A percentile compares a stretch with the other conserved stretches of the same genome.
Evolutionary conservation across 139 green algal species (phyloP).

Genomic region (Picochlorum sp.): DNA sequence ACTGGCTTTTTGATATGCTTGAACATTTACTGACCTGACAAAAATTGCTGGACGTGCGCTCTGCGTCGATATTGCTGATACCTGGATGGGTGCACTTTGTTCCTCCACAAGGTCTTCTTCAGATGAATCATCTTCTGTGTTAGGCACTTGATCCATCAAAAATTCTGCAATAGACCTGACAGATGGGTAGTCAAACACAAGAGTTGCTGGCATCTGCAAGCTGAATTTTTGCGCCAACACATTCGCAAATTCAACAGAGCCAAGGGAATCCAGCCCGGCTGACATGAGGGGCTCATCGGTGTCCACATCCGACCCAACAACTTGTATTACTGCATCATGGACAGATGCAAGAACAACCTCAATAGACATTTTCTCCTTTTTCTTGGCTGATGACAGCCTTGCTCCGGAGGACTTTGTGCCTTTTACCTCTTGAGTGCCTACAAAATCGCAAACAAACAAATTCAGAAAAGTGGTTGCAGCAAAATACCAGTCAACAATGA

Average conservation of each 20-base stretch:
- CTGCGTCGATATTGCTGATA: too few species aligned
- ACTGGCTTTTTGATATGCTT: not conserved
- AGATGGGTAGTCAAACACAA: constrained; percentile 66
- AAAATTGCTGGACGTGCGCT: too few species aligned
- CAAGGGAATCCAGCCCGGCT: constrained; percentile 53
- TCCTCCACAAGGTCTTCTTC: not conserved
- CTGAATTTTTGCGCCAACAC: constrained; percentile 46
- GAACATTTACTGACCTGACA: not conserved
- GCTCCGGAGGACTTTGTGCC: not conserved
- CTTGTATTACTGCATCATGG: constrained; percentile 22
- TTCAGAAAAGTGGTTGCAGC: not conserved
- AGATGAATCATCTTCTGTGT: not conserved
- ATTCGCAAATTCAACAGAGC: constrained; percentile 47
- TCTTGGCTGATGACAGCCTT: constrained; percentile 10
- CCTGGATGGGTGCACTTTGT: too few species aligned
- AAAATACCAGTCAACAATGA: not conserved
- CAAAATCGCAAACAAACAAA: not conserved
- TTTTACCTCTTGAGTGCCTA: not conserved
- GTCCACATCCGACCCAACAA: constrained; percentile 20
- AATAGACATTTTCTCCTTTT: constrained; percentile 11
- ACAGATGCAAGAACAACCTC: not conserved
- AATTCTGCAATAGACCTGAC: constrained; percentile 21
- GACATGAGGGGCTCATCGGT: constrained; percentile 50
- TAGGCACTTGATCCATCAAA: constrained; percentile 17
- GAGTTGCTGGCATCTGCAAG: constrained; percentile 46